These are phyloP conservation scores for Hanseniaspora nectarophila DNA, from an alignment of 805 yeast species.

Conservation along the genomic window DNA sequence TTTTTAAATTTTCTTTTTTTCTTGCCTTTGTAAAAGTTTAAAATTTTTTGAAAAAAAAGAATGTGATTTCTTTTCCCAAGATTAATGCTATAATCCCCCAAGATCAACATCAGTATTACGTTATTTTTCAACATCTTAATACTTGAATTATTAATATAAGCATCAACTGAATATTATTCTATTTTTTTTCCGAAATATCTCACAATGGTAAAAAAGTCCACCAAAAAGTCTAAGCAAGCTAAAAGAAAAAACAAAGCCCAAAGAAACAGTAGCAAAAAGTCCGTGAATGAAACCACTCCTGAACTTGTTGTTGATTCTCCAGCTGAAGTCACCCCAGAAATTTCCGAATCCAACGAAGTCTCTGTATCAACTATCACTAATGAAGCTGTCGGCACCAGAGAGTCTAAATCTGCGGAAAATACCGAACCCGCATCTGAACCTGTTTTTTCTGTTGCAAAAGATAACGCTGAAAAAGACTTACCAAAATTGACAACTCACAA, in stretches of 20 bases:
- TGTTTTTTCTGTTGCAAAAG: background rate
- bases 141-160: too few species aligned
- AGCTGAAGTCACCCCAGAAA: background rate
- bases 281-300: background rate
- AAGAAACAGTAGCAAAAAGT: background rate
- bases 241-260: background rate
- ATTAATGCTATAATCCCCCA: too few species aligned
- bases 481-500: background rate
- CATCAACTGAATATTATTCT: too few species aligned
- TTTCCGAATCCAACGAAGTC: background rate
- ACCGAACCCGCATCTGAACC: background rate
- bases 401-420: too few species aligned
- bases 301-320: background rate
- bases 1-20: too few species aligned
- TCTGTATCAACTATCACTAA: background rate
- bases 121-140: too few species aligned
- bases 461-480: background rate
- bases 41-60: too few species aligned
- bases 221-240: conserved; percentile 1
- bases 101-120: too few species aligned
- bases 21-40: too few species aligned
- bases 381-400: too few species aligned
- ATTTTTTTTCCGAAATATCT: too few species aligned
- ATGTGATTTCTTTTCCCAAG: too few species aligned
- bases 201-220: background rate